Base-by-base conservation (phyloP, 2,329 filamentous ascomycete genomes). In the Paracamarosporium sp. region DNA sequence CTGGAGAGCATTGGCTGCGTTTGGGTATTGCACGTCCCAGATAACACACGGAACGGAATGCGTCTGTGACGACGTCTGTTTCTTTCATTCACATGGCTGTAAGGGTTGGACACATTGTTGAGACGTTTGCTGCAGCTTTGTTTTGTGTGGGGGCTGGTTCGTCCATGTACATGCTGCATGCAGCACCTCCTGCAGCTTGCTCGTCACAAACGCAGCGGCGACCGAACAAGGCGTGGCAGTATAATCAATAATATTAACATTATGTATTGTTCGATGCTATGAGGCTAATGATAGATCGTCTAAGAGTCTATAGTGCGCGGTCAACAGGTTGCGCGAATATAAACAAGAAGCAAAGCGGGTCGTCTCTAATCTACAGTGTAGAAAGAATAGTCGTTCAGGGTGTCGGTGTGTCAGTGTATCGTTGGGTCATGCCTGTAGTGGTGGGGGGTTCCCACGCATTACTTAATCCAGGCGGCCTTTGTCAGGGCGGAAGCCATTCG, bases 391-490 rank as follows among this genome's bases (percentile, higher is more conserved):
- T 43, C 15, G 13, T 38, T 20, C 22, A 12, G 24, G 27, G 13
- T 4, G 30, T 6, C 30, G 4, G 30, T 5, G 30, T 22, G 15
- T 12, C 22, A 12, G 24, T 24, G 13, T 4, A 13, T 6, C 30
- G 4, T 9, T 5, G 30, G n/a, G 15, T 12, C 50, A 6, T 7
- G 40, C 15, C 28, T 43, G 50, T 28, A 35, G 15, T 28, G 17
- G 12, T 30, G 33, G 31, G 8, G 33, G 31, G 8, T 31, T 13
- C 13, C 3, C 4, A 31, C 9, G 30, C n/a, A 36, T 28, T 35
- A 17, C 46, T 65, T 56, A 76, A 58, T 76, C 73, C 28, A 59
- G 68, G 15, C 73, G 70, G 11, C 73, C 73, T 56, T 76, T 76
- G 24, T 68, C 68, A n/a, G 55, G 51, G 27, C 60, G 63, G 17